Evolutionary conservation across 306 rosid genomes (phyloP).

Genomic region (Cucumis cinereus): DNA sequence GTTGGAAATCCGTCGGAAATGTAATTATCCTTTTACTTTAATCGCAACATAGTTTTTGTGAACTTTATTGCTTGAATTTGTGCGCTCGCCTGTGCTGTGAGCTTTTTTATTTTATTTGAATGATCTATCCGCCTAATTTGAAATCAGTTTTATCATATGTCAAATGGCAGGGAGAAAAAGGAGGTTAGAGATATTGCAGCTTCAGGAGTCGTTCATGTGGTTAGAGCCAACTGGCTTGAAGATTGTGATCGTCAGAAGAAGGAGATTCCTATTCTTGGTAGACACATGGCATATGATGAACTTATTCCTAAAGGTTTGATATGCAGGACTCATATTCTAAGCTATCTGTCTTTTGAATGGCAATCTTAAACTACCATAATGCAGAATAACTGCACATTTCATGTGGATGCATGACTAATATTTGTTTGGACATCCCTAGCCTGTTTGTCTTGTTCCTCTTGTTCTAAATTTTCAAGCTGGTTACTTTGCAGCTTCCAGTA

Average conservation of each 20-base stretch:
- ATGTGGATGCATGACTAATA: neutral
- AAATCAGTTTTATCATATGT: neutral
- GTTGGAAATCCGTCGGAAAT: constrained; percentile 71
- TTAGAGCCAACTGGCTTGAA: constrained; percentile 74
- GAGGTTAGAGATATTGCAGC: constrained; percentile 74
- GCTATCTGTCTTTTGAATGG: neutral
- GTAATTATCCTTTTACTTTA: constrained; percentile 26
- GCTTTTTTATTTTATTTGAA: neutral
- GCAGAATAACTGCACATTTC: neutral
- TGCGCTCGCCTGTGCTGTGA: neutral
- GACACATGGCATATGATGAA: constrained; percentile 62
- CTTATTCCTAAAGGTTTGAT: constrained; percentile 67
- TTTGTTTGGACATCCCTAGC: neutral
- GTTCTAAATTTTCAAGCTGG: constrained; percentile 12
- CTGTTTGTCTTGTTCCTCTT: neutral
- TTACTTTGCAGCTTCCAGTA: constrained; percentile 32
- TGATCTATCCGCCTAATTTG: neutral
- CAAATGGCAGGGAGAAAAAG: constrained; percentile 61
- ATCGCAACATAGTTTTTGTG: neutral
- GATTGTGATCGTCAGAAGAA: constrained; percentile 69
- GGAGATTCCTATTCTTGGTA: constrained; percentile 52
- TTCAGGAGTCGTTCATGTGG: constrained; percentile 60
- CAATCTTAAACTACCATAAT: neutral
- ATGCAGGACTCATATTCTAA: neutral
- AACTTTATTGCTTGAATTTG: neutral